A percentile compares a stretch with the other conserved stretches of the same genome.
Evolutionary conservation across 2,329 filamentous ascomycete species (phyloP).

Genomic region (Penicillium nordicum): DNA sequence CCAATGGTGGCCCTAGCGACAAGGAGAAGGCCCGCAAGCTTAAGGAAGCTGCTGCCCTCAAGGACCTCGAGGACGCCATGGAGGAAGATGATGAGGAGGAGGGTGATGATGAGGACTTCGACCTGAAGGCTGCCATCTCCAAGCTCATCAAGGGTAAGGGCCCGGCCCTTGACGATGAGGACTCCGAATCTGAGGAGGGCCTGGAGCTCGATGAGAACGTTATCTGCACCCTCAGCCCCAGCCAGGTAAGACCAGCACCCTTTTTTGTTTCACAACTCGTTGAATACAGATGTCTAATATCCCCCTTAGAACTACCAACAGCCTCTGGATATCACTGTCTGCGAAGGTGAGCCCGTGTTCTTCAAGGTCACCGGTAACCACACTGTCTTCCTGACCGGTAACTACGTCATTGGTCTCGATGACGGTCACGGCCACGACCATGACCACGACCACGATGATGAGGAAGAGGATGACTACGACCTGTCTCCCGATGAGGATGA

Average conservation of each 20-base stretch:
- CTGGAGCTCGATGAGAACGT: slow-evolving; percentile 82
- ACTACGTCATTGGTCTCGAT: slow-evolving; percentile 77
- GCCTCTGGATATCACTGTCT: slow-evolving; percentile 85
- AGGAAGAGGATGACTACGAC: slow-evolving; percentile 73
- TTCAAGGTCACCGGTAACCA: slow-evolving; percentile 90
- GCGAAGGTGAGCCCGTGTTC: slow-evolving; percentile 83
- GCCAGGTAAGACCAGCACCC: slow-evolving; percentile 62
- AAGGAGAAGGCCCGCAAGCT: slow-evolving; percentile 86
- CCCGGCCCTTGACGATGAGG: slow-evolving; percentile 65
- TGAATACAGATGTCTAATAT: slow-evolving; percentile 3
- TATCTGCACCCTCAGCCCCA: slow-evolving; percentile 90
- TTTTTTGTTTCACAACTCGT: neutral
- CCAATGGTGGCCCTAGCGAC: slow-evolving; percentile 87
- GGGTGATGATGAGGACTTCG: slow-evolving; percentile 61
- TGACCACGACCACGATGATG: slow-evolving; percentile 53
- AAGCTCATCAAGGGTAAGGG: slow-evolving; percentile 65
- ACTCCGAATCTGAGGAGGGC: slow-evolving; percentile 56
- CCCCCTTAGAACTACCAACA: slow-evolving; percentile 80
- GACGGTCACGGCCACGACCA: slow-evolving; percentile 46
- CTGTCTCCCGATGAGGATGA: slow-evolving; percentile 76
- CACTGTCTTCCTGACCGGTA: slow-evolving; percentile 87
- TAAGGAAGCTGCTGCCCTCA: slow-evolving; percentile 70
- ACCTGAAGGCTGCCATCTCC: slow-evolving; percentile 47
- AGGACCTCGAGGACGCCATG: slow-evolving; percentile 69
- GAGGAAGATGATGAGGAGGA: slow-evolving; percentile 56